Percentiles rank a stretch among this genome's conserved stretches.
phyloP scores from a whole-genome alignment of 352 stramenopile species.

The Discostella stelligera region DNA sequence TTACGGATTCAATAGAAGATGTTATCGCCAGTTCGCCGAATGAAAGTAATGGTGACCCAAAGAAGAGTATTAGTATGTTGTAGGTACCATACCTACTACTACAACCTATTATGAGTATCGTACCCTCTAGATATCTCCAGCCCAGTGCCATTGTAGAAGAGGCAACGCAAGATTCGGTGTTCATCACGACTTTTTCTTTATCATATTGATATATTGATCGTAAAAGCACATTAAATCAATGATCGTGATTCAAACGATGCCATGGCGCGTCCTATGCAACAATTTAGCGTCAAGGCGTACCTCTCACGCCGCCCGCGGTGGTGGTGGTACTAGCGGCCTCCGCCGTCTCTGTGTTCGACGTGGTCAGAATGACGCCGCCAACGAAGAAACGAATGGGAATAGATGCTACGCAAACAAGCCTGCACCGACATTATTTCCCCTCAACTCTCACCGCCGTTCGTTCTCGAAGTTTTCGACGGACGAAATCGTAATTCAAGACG shows the following conservation, averaged over 20 bases:
- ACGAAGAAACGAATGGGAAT: background rate
- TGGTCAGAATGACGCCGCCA: background rate
- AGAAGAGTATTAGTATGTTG: no score
- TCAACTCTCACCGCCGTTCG: background rate
- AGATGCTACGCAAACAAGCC: background rate
- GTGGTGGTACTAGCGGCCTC: background rate
- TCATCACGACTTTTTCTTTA: no score
- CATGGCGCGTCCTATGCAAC: background rate
- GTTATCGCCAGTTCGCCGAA: no score
- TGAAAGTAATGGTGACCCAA: no score
- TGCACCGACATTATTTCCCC: background rate
- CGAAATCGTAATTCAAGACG: conserved; percentile 22
- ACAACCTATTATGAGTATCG: no score
- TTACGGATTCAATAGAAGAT: no score
- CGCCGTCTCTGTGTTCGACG: background rate
- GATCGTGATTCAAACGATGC: background rate
- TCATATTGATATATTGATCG: no score
- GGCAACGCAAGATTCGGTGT: no score
- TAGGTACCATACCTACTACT: no score
- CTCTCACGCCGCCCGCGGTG: background rate
- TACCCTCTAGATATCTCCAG: no score
- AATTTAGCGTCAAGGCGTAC: background rate
- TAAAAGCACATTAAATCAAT: no score
- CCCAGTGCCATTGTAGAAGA: no score
- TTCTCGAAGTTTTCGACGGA: conserved; percentile 10